These are phyloP conservation scores for Gigaspora rosea DNA, from an alignment of 192 early-diverging fungal species.

Conservation along the genomic window DNA sequence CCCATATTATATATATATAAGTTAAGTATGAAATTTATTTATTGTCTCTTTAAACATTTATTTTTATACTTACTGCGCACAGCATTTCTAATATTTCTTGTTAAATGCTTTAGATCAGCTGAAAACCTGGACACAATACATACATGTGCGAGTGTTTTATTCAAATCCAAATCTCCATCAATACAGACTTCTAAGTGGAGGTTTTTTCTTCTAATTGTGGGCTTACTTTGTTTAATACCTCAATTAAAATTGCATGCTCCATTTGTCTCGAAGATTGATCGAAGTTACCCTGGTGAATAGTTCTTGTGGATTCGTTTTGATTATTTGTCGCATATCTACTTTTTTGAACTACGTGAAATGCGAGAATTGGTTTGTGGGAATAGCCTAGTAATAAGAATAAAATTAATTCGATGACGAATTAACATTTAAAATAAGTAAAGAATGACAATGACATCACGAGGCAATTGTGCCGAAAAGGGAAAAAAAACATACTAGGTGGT, in stretches of 20 bases:
- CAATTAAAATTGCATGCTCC: constrained; percentile 1
- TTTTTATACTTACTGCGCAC: neutral
- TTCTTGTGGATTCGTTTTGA: neutral
- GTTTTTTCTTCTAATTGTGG: neutral
- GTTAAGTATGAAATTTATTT: neutral
- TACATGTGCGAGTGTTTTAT: neutral
- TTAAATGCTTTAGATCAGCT: neutral
- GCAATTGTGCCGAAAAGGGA: no score
- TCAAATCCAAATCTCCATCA: neutral
- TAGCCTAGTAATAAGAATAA: neutral
- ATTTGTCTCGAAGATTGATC: neutral
- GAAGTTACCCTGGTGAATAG: neutral
- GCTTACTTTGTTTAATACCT: neutral
- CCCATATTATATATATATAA: no score
- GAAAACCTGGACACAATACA: neutral
- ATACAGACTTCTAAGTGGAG: neutral
- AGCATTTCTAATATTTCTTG: neutral
- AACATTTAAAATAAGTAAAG: neutral
- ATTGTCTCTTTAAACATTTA: neutral
- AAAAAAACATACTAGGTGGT: neutral
- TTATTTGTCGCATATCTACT: neutral
- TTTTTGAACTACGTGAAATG: neutral
- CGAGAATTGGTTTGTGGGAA: neutral
- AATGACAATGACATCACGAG: no score
- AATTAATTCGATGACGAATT: neutral